phyloP scores from a whole-genome alignment of 78 protist genomes.

The Trichosphaerium sp. region DNA sequence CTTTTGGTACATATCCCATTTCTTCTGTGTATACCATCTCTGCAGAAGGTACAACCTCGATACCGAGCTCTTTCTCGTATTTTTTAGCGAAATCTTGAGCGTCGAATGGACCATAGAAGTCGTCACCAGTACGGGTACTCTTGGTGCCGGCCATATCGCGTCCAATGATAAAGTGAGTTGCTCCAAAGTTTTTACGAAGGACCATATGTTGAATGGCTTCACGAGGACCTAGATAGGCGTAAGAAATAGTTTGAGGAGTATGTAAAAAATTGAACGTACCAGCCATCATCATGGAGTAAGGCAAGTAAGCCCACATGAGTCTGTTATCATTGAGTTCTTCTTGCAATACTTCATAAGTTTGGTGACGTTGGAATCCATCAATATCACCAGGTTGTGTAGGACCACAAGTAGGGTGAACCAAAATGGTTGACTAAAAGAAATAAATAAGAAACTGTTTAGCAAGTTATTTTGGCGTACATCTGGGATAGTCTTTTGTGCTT shows the following conservation, averaged over 20 bases:
- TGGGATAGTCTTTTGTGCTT: constrained; percentile 51
- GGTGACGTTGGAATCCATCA: constrained; percentile 68
- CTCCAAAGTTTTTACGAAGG: constrained; percentile 88
- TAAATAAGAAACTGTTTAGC: constrained; percentile 26
- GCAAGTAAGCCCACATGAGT: constrained; percentile 43
- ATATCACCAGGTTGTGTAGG: constrained; percentile 88
- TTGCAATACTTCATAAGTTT: constrained; percentile 61
- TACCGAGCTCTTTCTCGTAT: constrained; percentile 50
- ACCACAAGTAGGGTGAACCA: constrained; percentile 88
- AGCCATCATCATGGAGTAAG: constrained; percentile 43
- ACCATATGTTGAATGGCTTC: constrained; percentile 92
- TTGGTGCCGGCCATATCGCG: constrained; percentile 90
- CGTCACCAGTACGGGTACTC: constrained; percentile 52
- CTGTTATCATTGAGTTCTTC: constrained; percentile 30
- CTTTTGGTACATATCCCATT: constrained; percentile 63
- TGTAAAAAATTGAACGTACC: constrained; percentile 22
- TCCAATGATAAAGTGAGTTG: constrained; percentile 89
- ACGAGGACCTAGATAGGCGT: constrained; percentile 91
- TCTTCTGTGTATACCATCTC: constrained; percentile 69
- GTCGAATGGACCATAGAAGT: constrained; percentile 76
- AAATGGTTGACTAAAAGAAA: constrained; percentile 18
- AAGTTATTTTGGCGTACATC: constrained; percentile 36
- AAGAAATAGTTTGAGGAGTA: constrained; percentile 55
- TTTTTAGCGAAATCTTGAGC: constrained; percentile 70
- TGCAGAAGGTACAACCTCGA: constrained; percentile 72